Conservation (phyloP, 805 yeast species). For the Huiozyma naganishii region DNA sequence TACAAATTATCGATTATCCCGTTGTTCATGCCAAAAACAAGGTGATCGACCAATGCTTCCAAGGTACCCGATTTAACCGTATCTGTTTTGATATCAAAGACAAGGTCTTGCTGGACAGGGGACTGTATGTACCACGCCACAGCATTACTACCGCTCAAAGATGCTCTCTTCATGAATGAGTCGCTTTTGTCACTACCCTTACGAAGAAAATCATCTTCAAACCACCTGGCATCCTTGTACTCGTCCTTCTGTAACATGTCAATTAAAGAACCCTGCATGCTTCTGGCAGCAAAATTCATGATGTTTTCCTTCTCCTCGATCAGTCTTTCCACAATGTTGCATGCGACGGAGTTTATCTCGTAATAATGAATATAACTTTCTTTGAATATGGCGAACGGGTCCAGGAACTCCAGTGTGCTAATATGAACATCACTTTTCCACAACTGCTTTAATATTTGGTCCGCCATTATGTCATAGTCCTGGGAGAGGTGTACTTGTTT, state of each 20-base stretch:
- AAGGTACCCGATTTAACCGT: conserved; percentile 73
- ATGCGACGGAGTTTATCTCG: conserved; percentile 26
- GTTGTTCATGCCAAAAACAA: conserved; percentile 59
- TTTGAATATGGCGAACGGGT: conserved; percentile 23
- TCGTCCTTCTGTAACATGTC: conserved; percentile 44
- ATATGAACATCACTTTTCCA: conserved; percentile 35
- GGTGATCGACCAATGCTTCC: conserved; percentile 64
- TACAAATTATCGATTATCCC: conserved; percentile 56
- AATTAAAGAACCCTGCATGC: conserved; percentile 64
- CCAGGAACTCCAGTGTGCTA: conserved; percentile 27
- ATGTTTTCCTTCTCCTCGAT: conserved; percentile 62
- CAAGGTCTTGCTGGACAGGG: conserved; percentile 45
- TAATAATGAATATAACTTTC: conserved; percentile 25
- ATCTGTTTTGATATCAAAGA: conserved; percentile 53
- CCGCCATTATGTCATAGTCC: conserved; percentile 16
- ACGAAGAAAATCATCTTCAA: conserved; percentile 12
- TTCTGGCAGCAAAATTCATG: conserved; percentile 61
- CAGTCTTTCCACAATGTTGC: conserved; percentile 41
- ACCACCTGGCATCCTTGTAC: conserved; percentile 27
- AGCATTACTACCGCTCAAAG: too few relatives aligned
- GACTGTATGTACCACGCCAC: conserved; percentile 65
- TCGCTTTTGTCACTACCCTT: conserved; percentile 6
- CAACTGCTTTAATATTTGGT: conserved; percentile 36
- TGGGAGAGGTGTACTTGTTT: not conserved
- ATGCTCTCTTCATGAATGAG: not conserved